Percentiles rank a stretch among this genome's conserved stretches.
These are phyloP conservation scores for Erodium texanum DNA, from an alignment of 441 rosid species.

Conservation along the genomic window DNA sequence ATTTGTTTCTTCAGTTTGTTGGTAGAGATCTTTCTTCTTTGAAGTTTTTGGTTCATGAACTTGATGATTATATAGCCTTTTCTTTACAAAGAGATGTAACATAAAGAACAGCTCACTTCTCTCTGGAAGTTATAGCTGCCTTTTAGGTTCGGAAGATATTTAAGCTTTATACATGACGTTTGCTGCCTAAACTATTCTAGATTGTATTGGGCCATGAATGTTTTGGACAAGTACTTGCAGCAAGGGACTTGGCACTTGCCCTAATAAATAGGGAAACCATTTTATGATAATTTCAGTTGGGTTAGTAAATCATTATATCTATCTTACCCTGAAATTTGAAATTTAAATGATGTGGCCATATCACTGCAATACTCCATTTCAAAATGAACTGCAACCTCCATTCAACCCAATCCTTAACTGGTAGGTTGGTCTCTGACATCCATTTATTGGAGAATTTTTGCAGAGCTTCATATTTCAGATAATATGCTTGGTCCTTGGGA, in stretches of 20 bases:
- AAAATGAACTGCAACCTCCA: not conserved
- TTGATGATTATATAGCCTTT: conserved; percentile 7
- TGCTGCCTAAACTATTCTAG: not conserved
- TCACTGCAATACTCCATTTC: not conserved
- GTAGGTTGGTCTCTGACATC: not conserved
- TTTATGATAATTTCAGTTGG: not conserved
- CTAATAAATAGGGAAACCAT: not conserved
- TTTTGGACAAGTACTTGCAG: not conserved
- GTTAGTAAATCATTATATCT: not conserved
- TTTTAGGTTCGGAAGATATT: conserved; percentile 14
- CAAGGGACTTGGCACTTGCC: conserved; percentile 7
- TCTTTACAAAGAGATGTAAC: conserved; percentile 13
- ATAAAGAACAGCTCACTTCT: conserved; percentile 40
- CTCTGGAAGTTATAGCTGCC: conserved; percentile 34
- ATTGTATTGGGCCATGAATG: not conserved
- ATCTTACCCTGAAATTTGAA: too few species aligned
- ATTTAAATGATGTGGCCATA: too few species aligned
- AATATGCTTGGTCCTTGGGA: not conserved
- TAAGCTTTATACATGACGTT: conserved; percentile 15
- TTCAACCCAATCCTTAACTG: not conserved
- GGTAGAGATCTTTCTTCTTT: not conserved
- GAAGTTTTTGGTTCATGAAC: not conserved
- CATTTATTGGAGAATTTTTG: not conserved
- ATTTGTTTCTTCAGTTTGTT: not conserved
- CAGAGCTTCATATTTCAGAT: not conserved